Conservation (phyloP, 1,284 basidiomycete species). For the Cerioporus squamosus region DNA sequence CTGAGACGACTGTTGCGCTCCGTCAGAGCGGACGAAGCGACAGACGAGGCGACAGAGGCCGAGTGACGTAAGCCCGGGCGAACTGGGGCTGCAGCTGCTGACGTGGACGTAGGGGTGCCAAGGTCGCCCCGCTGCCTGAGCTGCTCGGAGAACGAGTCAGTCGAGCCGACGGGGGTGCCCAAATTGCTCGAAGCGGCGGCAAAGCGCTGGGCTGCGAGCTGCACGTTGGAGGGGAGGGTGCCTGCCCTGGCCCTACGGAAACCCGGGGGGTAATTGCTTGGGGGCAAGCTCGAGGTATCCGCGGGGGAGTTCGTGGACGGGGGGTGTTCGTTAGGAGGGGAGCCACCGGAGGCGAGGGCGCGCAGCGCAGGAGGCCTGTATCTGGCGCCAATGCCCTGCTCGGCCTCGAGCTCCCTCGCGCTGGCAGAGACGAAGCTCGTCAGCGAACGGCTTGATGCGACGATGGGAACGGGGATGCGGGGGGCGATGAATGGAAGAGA, state of each 20-base stretch:
- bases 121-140: slow-evolving; percentile 49
- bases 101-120: slow-evolving; percentile 42
- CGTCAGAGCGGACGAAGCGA: slow-evolving; percentile 58
- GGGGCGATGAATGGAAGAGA: neutral
- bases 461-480: slow-evolving; percentile 4
- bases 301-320: slow-evolving; percentile 56
- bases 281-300: slow-evolving; percentile 61
- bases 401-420: slow-evolving; percentile 81
- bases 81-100: slow-evolving; percentile 44
- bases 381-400: slow-evolving; percentile 65
- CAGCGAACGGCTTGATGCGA: slow-evolving; percentile 7
- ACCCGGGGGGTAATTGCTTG: slow-evolving; percentile 75
- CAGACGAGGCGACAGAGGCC: slow-evolving; percentile 66
- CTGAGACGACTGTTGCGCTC: slow-evolving; percentile 82
- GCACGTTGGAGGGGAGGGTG: slow-evolving; percentile 86
- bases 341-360: slow-evolving; percentile 67
- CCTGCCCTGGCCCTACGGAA: slow-evolving; percentile 88
- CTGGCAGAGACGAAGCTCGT: slow-evolving; percentile 41
- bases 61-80: slow-evolving; percentile 82
- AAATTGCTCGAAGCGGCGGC: slow-evolving; percentile 68
- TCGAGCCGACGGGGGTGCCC: slow-evolving; percentile 56
- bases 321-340: slow-evolving; percentile 69
- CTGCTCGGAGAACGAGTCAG: slow-evolving; percentile 70
- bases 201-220: slow-evolving; percentile 82
- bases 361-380: slow-evolving; percentile 84